Evolutionary conservation across 176 grass and related monocot genomes (phyloP), one percentile per base, ranked within the genome.

Genomic region (Pontederia paniculata): DNA sequence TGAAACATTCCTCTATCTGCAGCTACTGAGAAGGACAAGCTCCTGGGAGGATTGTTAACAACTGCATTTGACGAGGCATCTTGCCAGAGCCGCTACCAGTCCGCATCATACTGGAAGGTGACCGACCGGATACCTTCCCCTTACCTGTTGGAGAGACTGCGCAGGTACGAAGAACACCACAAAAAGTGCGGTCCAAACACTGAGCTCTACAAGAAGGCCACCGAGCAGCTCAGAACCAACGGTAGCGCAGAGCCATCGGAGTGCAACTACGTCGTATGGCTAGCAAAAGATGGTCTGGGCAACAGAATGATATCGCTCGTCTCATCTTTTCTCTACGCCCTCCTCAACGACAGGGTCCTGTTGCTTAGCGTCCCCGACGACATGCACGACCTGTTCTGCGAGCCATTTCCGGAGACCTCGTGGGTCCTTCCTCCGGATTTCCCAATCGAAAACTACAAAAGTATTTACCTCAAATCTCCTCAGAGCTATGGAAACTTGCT

Each of bases 261-360:
- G 46, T 94, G 80, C 67, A 72, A 45, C 65, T 94, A 94, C 73
- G 79, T 83, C 37, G 49, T 88, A 54, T 94, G 83, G 88, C 42
- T 75, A 9, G 83, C 83, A 9, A 1, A 63, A 12, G 65, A 18
- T 9, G 83, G 83, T 2, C 63, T 87, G 52, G 83, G 83, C 48
- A 87, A 87, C 62, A 60, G 70, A 52, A 78, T 87, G 3, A 55
- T 87, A 25, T 23, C 70, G 20, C 25, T 78, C 19, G 41, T 70
- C 10, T n/a, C n/a, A n/a, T n/a, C n/a, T n/a, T n/a, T n/a, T n/a
- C n/a, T n/a, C n/a, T n/a, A n/a, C n/a, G n/a, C 79, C 55, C 67
- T 88, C 10, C 74, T 88, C 55, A 82, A 70, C 51, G 54, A 59
- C 70, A 66, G 73, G 17, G 71, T 79, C 5, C 70, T 87, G 47